Conservation (phyloP, 2,329 filamentous ascomycete species). For the Microdochium paspali region DNA sequence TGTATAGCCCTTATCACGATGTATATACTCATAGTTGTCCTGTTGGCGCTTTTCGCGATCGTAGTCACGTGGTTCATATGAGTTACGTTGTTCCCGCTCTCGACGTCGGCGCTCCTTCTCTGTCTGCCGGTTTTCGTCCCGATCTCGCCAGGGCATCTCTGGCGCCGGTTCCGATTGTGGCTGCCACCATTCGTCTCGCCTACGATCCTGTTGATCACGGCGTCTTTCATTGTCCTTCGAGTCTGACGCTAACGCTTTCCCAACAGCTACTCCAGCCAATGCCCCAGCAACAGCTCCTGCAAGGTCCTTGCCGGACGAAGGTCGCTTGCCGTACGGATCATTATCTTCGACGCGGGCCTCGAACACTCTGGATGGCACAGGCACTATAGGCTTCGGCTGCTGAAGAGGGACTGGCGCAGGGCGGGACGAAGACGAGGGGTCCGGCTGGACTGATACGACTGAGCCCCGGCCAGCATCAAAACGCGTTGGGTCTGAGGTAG, state of each 20-base stretch:
- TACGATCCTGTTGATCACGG: not conserved
- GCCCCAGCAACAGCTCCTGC: conserved; percentile 36
- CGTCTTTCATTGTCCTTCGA: conserved; percentile 17
- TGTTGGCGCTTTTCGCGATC: conserved; percentile 11
- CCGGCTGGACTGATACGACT: conserved; percentile 26
- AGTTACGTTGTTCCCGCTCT: conserved; percentile 11
- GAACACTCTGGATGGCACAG: conserved; percentile 62
- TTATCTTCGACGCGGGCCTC: conserved; percentile 29
- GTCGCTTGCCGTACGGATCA: conserved; percentile 10
- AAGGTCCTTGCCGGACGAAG: conserved; percentile 28
- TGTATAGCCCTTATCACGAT: conserved; percentile 13
- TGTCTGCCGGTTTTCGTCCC: conserved; percentile 17
- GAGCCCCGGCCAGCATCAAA: conserved; percentile 50
- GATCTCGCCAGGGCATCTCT: conserved; percentile 12
- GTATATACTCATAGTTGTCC: conserved; percentile 16
- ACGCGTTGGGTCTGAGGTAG: conserved; percentile 53
- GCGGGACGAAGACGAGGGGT: conserved; percentile 30
- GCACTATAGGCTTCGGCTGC: conserved; percentile 71
- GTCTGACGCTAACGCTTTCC: conserved; percentile 32
- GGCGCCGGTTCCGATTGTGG: conserved; percentile 12
- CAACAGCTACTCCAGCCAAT: conserved; percentile 38
- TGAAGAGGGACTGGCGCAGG: conserved; percentile 63
- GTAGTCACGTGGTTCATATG: conserved; percentile 8
- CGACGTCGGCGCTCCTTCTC: conserved; percentile 12
- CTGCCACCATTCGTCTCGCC: conserved; percentile 15